These are phyloP conservation scores for Globisporangium mamillatum DNA, from an alignment of 352 stramenopile species.

Conservation along the genomic window DNA sequence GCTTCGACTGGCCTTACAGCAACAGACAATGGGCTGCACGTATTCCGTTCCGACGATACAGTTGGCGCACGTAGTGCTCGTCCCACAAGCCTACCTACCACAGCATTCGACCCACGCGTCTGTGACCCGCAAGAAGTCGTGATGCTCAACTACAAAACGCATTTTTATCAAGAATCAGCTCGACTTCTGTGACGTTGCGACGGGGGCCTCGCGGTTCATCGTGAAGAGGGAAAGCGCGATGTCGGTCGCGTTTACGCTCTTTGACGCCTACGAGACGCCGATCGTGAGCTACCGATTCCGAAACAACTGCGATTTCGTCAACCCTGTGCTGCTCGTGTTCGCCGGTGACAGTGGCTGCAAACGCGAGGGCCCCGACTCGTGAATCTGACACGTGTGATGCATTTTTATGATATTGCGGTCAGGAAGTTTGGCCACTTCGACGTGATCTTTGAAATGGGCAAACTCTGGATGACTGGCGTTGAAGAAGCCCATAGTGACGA, in stretches of 20 bases:
- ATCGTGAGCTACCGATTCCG: not conserved
- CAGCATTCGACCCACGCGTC: not conserved
- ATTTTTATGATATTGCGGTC: slow-evolving; percentile 60
- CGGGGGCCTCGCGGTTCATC: not conserved
- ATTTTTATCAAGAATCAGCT: not conserved
- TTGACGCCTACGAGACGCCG: not conserved
- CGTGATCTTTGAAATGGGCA: slow-evolving; percentile 72
- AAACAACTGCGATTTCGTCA: no score
- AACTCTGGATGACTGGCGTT: slow-evolving; percentile 42
- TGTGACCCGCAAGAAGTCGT: not conserved
- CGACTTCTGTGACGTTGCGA: not conserved
- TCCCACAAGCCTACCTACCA: no score
- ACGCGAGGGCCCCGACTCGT: not conserved
- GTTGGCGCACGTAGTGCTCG: not conserved
- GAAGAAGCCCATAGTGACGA: not conserved
- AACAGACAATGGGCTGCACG: not conserved
- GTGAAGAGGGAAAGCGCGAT: not conserved
- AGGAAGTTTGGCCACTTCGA: slow-evolving; percentile 85
- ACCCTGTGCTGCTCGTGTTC: not conserved
- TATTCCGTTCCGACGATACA: not conserved
- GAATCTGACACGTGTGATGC: slow-evolving; percentile 56
- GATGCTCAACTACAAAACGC: not conserved
- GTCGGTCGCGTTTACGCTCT: not conserved
- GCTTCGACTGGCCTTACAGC: no score
- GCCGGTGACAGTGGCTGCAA: not conserved